Evolutionary conservation across 495 filamentous ascomycete species (phyloP), one percentile per base, ranked within the genome.

Genomic region (Hypoxylon crocopeplum): DNA sequence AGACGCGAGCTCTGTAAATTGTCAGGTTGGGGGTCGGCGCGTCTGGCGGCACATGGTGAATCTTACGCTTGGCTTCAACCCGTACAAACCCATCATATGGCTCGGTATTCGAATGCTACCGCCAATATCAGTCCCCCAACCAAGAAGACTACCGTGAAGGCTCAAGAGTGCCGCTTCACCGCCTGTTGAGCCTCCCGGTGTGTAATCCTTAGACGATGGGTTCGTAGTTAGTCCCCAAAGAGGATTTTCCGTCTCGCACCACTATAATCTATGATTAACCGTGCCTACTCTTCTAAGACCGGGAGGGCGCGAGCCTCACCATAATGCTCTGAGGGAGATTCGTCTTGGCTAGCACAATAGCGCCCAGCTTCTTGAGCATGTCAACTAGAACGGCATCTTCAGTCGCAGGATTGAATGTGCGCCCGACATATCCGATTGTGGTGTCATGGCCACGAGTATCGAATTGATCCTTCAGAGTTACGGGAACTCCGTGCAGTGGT

Each of bases 291-390:
- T 5, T 4, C 6, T 13, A 34, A 34, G 32, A 13, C 7, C 7
- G 32, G 32, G 12, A 34, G 12, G 34, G 17, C 1, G 15, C 34
- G 15, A 19, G 34, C 5, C 79, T 81, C 8, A 86, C 89, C 56
- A 95, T 78, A n/a, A 95, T 82, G 0, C 91, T 93, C 40, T 90
- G 85, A 1, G 91, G 91, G 5, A 93, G 70, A 47, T 91, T 91
- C 1, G 91, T 94, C 77, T 94, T 95, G 10, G 88, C 88, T 66
- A 93, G 90, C 1, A 91, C 88, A 1, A 94, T 79, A 7, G 91
- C 91, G 15, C 87, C 86, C 7, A 91, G 89, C 69, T 90, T 87
- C 62, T 90, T 91, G 22, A 94, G 70, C 13, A 94, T 68, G 34
- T 75, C 77, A 5, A 90, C 82, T 71, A 93, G 77, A 5, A 82